Base-by-base conservation (phyloP, 2,329 filamentous ascomycete species). In the Madurella fahalii region DNA sequence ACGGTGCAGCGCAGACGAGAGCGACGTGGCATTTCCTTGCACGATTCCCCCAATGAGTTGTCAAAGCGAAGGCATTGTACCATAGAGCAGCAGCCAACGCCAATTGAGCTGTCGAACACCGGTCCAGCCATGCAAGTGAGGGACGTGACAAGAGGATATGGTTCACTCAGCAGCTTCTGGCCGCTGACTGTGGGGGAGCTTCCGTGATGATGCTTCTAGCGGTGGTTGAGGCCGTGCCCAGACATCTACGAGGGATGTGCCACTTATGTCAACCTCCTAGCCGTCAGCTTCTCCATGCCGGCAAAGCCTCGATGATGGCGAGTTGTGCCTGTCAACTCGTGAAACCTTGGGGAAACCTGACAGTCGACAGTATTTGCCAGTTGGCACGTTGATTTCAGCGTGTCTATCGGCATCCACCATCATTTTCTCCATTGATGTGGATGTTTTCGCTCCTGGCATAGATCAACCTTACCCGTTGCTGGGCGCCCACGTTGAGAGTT, bases 361-460 rank as follows among this genome's bases (percentile, higher is more conserved):
- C 25, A 25, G 52, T 52, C 49, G 15, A 47, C 53, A 48, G 50
- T 32, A 42, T 44, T 59, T 64, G 63, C 63, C 63, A 64, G 60
- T 32, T 54, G 50, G 61, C 58, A 54, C 39, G 60, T 56, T 61
- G 60, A 45, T 58, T 37, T 51, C 61, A 56, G 58, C 52, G 51
- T 64, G 61, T 63, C 65, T 73, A 78, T 79, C 76, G 77, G 74
- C 77, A 74, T 77, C 72, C 74, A 74, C 67, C 61, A 71, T 70
- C 72, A 72, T 55, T 44, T 48, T 56, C 66, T 63, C 70, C 64
- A 71, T 77, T 75, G 75, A 69, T 73, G 68, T 76, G 74, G 69
- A 73, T 76, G 77, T 80, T 77, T 79, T 79, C 76, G 74, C 76
- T 53, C 47, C 76, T 80, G 78, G 77, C 78, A 78, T 70, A 81